phyloP scores from a whole-genome alignment of 2,329 filamentous ascomycete genomes.

The Aspergillus melleus region DNA sequence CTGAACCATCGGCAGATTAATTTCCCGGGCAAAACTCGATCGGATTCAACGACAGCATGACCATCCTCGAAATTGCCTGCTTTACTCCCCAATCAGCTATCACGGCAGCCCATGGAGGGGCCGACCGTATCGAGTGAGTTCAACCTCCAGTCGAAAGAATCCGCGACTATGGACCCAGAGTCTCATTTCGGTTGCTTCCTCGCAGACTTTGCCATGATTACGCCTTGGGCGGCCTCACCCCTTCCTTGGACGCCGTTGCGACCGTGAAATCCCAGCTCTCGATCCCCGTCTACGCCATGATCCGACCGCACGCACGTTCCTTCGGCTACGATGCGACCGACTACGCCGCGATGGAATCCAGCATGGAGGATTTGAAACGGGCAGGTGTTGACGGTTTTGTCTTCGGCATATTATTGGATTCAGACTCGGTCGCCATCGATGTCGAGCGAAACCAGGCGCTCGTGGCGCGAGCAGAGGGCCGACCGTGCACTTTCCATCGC shows the following conservation, averaged over 20 bases:
- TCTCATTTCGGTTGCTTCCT: slow-evolving; percentile 27
- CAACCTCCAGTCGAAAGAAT: slow-evolving; percentile 10
- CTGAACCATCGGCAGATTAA: not conserved
- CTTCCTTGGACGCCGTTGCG: slow-evolving; percentile 19
- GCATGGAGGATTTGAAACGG: slow-evolving; percentile 38
- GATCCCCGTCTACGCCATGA: slow-evolving; percentile 55
- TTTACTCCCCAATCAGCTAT: slow-evolving; percentile 49
- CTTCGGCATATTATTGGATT: slow-evolving; percentile 47
- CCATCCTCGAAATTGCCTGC: slow-evolving; percentile 47
- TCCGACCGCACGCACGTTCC: slow-evolving; percentile 49
- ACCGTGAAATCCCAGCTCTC: slow-evolving; percentile 25
- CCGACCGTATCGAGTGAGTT: slow-evolving; percentile 53
- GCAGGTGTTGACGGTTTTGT: slow-evolving; percentile 50
- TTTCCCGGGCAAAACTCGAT: not conserved
- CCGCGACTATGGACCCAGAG: slow-evolving; percentile 38
- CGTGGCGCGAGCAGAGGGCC: slow-evolving; percentile 41
- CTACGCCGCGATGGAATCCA: slow-evolving; percentile 45
- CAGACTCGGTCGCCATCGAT: slow-evolving; percentile 36
- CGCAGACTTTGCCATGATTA: slow-evolving; percentile 23
- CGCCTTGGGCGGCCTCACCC: slow-evolving; percentile 18
- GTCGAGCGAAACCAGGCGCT: slow-evolving; percentile 41
- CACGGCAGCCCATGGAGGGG: slow-evolving; percentile 44
- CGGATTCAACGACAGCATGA: not conserved
- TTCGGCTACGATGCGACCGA: slow-evolving; percentile 48
- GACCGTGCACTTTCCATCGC: slow-evolving; percentile 56